Base-by-base conservation (phyloP, 352 stramenopile species). In the Globisporangium megalacanthum region DNA sequence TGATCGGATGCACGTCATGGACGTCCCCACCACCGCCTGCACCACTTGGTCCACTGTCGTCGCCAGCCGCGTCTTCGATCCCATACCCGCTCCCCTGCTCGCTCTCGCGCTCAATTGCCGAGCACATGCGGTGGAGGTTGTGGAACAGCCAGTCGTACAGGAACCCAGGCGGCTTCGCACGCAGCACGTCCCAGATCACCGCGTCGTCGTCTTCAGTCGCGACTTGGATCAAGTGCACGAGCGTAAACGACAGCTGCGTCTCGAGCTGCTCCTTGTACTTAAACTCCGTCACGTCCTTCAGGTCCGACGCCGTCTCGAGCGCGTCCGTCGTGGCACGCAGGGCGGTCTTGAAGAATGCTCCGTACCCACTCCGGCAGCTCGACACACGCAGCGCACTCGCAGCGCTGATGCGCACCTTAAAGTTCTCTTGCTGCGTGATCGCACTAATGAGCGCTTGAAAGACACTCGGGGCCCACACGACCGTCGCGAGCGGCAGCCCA, bases 231-330 rank as follows among this genome's bases (percentile, higher is more conserved):
- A 95, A 52, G 50, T 93, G 85, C 52, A 93, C 75, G 51, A 95
- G 66, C 33, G 85, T 93, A 55, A 95, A 95, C 8, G 83, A 93
- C 11, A 95, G 52, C 64, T 95, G 85, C 15, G 84, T 90, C 56
- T 95, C 85, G 7, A 95, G 65, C 51, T 95, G 85, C 54, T 91
- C 83, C 62, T 95, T 95, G 75, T 95, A 95, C n/a, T 83, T 82
- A 70, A 93, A 95, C 69, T 95, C 85, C 1, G 76, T 91, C 62
- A 95, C 83, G 52, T 95, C 85, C 49, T 92, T 90, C 54, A 95
- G 61, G 50, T 93, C 83, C 0, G 84, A 92, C 8, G 80, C 85
- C 15, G 81, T 86, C 64, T 95, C 85, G n/a, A 95, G 58, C 19
- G 85, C 81, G 62, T 95, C 83, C 42, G 88, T 68, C 11, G 75